Evolutionary conservation across 169 alveolate genomes (phyloP).

Genomic region (Plasmodium knowlesi): DNA sequence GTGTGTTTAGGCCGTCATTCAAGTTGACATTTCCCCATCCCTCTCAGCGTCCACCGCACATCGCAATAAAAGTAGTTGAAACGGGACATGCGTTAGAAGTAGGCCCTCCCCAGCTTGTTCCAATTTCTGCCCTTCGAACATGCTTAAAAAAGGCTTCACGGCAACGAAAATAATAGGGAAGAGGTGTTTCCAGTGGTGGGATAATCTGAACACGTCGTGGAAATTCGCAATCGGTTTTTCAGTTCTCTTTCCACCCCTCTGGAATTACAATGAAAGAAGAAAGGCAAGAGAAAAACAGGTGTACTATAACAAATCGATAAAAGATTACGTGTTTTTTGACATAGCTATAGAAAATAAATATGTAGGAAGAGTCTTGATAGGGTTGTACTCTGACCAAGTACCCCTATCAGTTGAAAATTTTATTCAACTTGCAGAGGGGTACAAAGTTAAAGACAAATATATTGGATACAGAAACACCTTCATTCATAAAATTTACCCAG

Average conservation of each 20-base stretch:
- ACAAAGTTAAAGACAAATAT: constrained; percentile 74
- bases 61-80: not conserved
- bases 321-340: constrained; percentile 85
- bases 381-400: constrained; percentile 83
- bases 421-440: constrained; percentile 82
- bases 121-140: not conserved
- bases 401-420: constrained; percentile 85
- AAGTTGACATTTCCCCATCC: not conserved
- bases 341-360: constrained; percentile 80
- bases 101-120: too few species aligned
- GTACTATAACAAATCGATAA: constrained; percentile 72
- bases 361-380: constrained; percentile 82
- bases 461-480: constrained; percentile 82
- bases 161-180: constrained; percentile 48
- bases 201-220: constrained; percentile 42
- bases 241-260: constrained; percentile 49
- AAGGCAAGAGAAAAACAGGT: constrained; percentile 65
- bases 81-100: not conserved
- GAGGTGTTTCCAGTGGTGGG: constrained; percentile 60
- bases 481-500: constrained; percentile 77
- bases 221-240: constrained; percentile 43
- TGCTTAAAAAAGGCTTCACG: constrained; percentile 47
- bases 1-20: not conserved
- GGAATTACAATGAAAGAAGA: constrained; percentile 73
- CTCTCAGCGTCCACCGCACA: not conserved